Evolutionary conservation across 2,329 filamentous ascomycete genomes (phyloP).

Genomic region (Pezicula carpinea): DNA sequence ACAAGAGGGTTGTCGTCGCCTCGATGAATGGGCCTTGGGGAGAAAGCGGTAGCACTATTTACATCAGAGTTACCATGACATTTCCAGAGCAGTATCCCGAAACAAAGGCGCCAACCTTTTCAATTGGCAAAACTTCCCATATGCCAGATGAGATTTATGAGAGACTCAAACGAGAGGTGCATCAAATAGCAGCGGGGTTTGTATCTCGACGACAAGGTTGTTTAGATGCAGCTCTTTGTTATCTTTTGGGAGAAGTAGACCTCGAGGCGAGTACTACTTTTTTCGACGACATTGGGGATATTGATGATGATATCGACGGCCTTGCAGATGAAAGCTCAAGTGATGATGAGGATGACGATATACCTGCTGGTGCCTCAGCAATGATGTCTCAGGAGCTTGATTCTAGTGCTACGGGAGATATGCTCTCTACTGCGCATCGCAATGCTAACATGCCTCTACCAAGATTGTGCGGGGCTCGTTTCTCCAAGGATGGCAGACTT

Average conservation of each 20-base stretch:
- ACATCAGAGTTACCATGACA: constrained; percentile 56
- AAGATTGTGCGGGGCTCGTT: constrained; percentile 55
- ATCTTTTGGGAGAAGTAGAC: constrained; percentile 59
- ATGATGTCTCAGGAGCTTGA: constrained; percentile 60
- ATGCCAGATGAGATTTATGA: constrained; percentile 53
- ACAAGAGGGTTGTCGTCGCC: constrained; percentile 52
- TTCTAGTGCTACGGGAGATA: constrained; percentile 46
- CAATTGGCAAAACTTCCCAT: constrained; percentile 56
- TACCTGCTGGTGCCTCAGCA: constrained; percentile 32
- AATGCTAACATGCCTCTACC: constrained; percentile 50
- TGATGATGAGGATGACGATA: constrained; percentile 63
- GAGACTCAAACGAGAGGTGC: constrained; percentile 49
- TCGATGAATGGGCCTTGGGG: constrained; percentile 64
- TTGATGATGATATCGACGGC: constrained; percentile 53
- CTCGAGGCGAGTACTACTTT: constrained; percentile 57
- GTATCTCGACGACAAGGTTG: constrained; percentile 56
- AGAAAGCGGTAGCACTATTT: constrained; percentile 49
- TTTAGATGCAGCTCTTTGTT: constrained; percentile 56
- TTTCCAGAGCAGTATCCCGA: constrained; percentile 58
- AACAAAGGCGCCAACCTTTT: constrained; percentile 51
- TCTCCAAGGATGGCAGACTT: constrained; percentile 57
- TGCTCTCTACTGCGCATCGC: constrained; percentile 46
- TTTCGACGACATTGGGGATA: constrained; percentile 50
- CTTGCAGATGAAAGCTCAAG: constrained; percentile 76
- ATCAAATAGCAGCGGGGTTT: constrained; percentile 51